Base-by-base conservation (phyloP, 257 asterid species). In the Rhazya stricta region DNA sequence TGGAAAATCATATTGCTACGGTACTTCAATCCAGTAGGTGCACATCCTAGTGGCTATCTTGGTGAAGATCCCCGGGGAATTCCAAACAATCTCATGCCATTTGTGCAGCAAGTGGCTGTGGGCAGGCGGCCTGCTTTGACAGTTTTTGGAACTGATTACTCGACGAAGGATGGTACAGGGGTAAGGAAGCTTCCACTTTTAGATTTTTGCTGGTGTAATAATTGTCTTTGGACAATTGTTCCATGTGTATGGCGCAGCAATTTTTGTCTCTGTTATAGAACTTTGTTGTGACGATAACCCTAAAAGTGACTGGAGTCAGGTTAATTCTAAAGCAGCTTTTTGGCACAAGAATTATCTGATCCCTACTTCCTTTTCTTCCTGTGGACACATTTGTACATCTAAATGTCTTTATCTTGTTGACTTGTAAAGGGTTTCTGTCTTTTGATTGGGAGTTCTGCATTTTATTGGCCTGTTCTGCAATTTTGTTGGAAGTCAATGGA, bases 41-140 rank as follows among this genome's bases (percentile, higher is more conserved):
- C 98, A 29, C 98, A 95, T 83, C 86, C 96, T 67, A 91, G 98
- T 79, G 98, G 99, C 65, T 27, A 69, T 37, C 92, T 95, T 77
- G 99, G 99, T 37, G 99, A 95, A 86, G 99, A 95, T 85, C 98
- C 99, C 7, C 85, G 86, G 30, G 97, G 99, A 61, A 84, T 84
- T 77, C 99, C 98, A 36, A 92, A 95, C 92, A 95, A 95, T 82
- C 96, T 95, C 67, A 95, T 92, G 98, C 99, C 98, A 43, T 95
- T 87, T 85, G 94, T 95, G 32, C 98, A 92, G 72, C 99, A 95
- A 92, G 96, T 95, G 29, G 99, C 98, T 62, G 99, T 95, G 60
- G 97, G 98, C 73, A 91, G 99, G 86, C 86, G 89, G 60, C 89
- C 92, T 48, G 90, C 86, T 23, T 88, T 95, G 76, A 92, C 97